Percentiles rank a stretch among this genome's conserved stretches.
Evolutionary conservation across 2,329 filamentous ascomycete genomes (phyloP).

Genomic region (Fusarium paranaense): DNA sequence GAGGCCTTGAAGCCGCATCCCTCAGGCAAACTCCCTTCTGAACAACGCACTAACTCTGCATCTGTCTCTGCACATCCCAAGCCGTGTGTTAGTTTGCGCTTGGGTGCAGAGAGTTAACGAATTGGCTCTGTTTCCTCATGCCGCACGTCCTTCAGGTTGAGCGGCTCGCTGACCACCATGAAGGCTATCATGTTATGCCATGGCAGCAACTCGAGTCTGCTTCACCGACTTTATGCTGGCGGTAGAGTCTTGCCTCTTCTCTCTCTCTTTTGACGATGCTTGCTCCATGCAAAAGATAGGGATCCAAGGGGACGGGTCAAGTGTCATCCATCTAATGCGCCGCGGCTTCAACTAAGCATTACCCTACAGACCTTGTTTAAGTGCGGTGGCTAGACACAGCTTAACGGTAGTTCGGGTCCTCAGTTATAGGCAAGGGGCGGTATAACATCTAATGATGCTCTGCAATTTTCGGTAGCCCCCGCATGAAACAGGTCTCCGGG

Average conservation of each 20-base stretch:
- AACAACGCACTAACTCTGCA: neutral
- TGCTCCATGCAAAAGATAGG: neutral
- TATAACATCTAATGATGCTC: slow-evolving; percentile 15
- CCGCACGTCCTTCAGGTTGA: neutral
- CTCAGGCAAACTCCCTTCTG: neutral
- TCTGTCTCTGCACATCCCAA: neutral
- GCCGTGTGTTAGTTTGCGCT: slow-evolving; percentile 2
- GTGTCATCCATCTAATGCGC: neutral
- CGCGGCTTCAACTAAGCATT: neutral
- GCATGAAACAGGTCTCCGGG: slow-evolving; percentile 35
- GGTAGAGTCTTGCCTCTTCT: neutral
- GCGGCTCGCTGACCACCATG: neutral
- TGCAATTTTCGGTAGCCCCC: slow-evolving; percentile 16
- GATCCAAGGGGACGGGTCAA: neutral
- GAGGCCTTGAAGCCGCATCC: neutral
- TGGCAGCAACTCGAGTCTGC: neutral
- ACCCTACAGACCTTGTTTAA: neutral
- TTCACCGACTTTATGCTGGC: neutral
- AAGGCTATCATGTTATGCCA: neutral
- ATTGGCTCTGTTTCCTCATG: neutral
- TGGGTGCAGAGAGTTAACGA: neutral
- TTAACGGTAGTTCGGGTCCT: slow-evolving; percentile 14
- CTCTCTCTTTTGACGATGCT: neutral
- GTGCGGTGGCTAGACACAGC: slow-evolving; percentile 4
- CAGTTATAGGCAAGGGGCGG: slow-evolving; percentile 18